Base-by-base conservation (phyloP, 352 stramenopile genomes). In the Phytophthora citrophthora region DNA sequence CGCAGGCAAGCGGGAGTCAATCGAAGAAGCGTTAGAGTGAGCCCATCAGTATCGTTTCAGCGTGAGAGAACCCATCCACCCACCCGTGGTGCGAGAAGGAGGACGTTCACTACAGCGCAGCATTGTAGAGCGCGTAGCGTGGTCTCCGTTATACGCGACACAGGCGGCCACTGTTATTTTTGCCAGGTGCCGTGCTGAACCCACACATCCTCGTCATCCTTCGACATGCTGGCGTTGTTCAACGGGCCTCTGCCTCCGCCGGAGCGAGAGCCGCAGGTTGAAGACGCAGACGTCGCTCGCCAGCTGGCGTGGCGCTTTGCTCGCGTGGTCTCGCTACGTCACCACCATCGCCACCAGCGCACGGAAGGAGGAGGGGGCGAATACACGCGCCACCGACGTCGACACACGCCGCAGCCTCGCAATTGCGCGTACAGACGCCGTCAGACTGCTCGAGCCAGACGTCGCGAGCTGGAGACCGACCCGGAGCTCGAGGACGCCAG, bases 231-330 rank as follows among this genome's bases (percentile, higher is more conserved):
- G 12, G 36, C 62, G n/a, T 23, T 66, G 23, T 52, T 70, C 49
- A 55, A 41, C 9, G 62, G 62, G 2, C 56, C 62, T 9, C 26
- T 61, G 49, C 49, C 62, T n/a, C 36, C 43, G 5, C 29, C 63
- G 4, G 55, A 70, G 55, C 26, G 18, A 36, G 60, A 62, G 23
- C 27, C 32, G 44, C 44, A 36, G 43, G 16, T 31, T 20, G 53
- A 45, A 32, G 38, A 57, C 32, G n/a, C 39, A 13, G 45, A 64
- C 51, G 51, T 45, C 45, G 23, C 41, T 4, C 57, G 38, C 1
- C 31, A 61, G 8, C 51, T 88, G 10, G 51, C 74, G 0, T 39
- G 58, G 34, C 71, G 79, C 44, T 88, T 88, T 16, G 79, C 79
- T 6, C 68, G 58, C 36, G 61, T 70, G 46, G 61, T 86, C 24